Evolutionary conservation across 2,329 filamentous ascomycete genomes (phyloP), one percentile per base, ranked within the genome.

Genomic region (Aspergillus pseudoterreus): DNA sequence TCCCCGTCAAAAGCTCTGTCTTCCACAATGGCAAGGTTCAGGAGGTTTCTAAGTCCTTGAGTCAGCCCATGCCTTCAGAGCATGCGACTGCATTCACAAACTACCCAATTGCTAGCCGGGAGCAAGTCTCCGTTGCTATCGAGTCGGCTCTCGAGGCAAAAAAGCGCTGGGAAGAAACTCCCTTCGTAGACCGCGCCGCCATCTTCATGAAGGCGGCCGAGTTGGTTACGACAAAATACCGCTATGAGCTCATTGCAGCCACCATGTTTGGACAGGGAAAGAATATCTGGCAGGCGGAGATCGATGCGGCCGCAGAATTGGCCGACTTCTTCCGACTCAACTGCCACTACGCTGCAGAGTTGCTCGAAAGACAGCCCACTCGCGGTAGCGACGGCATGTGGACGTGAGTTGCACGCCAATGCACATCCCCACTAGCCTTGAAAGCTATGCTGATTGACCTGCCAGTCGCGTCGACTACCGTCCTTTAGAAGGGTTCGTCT

Each of bases 211-310:
- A 95, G 78, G 92, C 92, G 4, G 92, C 92, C 36, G 91, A 96
- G 70, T 79, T 97, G 53, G 82, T 96, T 57, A 80, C 87, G 51
- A 86, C 82, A 55, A 96, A 96, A 75, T 96, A 97, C 75, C 83
- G 92, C 66, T 95, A 95, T 74, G 89, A 96, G 49, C 83, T 97
- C 63, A 94, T 96, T 85, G 92, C 92, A 3, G 87, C 90, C 14
- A 96, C 92, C 4, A 95, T 96, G 83, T 77, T 96, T 19, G 92
- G 92, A 55, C 92, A 97, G 75, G 92, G 92, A 63, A 96, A 96
- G 82, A 96, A 96, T 69, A 89, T 88, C 42, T 96, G 90, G 90
- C 92, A 97, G 72, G 92, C 90, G 30, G 92, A 97, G 79, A 96
- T 96, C 58, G 92, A 96, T 72, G 82, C 90, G 32, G 92, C 92